phyloP scores from a whole-genome alignment of 192 early-diverging fungal genomes.

The Pilobolus umbonatus region DNA sequence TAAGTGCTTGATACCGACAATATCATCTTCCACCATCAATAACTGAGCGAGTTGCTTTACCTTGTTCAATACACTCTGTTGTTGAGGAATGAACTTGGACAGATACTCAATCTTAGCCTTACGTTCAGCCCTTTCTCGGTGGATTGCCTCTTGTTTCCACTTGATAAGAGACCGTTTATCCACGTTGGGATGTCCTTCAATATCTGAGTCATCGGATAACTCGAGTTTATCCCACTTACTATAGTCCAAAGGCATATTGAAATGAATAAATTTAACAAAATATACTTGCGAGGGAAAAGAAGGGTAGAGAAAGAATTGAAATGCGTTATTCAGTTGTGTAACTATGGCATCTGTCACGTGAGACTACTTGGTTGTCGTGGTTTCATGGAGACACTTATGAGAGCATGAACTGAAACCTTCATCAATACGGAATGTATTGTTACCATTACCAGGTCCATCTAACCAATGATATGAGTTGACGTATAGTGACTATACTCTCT shows the following conservation, averaged over 20 bases:
- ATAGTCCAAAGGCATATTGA: slow-evolving; percentile 65
- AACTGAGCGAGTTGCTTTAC: not conserved
- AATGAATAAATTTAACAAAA: not conserved
- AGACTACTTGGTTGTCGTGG: no score
- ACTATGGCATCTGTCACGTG: no score
- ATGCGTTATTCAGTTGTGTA: no score
- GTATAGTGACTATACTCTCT: no score
- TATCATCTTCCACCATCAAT: not conserved
- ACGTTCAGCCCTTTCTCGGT: slow-evolving; percentile 77
- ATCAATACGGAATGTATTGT: no score
- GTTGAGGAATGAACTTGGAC: not conserved
- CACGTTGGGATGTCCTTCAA: slow-evolving; percentile 93
- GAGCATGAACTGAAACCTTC: no score
- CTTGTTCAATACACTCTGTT: not conserved
- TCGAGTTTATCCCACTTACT: slow-evolving; percentile 96
- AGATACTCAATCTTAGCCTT: slow-evolving; percentile 50
- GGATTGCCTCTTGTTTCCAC: slow-evolving; percentile 88
- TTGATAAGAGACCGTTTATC: slow-evolving; percentile 88
- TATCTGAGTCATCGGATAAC: slow-evolving; percentile 94
- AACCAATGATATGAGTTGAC: no score
- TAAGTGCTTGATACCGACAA: slow-evolving; percentile 4
- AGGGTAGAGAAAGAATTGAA: not conserved
- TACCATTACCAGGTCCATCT: no score
- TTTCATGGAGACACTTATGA: no score
- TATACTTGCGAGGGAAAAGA: not conserved